A percentile compares a stretch with the other conserved stretches of the same genome.
These are phyloP conservation scores for Escallonia rubra DNA, from an alignment of 129 eudicot genomes.

Conservation along the genomic window DNA sequence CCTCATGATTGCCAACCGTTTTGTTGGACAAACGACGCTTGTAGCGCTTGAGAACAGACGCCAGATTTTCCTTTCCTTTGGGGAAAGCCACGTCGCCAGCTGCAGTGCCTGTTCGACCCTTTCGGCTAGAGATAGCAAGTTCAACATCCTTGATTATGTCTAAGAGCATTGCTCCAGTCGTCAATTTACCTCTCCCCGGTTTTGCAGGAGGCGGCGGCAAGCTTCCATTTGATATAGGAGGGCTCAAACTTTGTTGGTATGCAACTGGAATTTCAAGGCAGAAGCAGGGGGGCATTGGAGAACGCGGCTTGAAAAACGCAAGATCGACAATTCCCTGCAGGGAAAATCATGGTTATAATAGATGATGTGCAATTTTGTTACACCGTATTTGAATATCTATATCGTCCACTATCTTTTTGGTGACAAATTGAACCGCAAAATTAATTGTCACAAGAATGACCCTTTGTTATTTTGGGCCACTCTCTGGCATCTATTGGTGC, in stretches of 20 bases:
- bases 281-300: constrained; percentile 72
- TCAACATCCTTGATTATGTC: constrained; percentile 85
- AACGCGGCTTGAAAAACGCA: constrained; percentile 72
- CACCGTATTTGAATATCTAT: no score
- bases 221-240: constrained; percentile 42
- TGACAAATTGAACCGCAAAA: no score
- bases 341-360: background rate
- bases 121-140: constrained; percentile 75
- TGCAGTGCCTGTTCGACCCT: constrained; percentile 91
- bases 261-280: constrained; percentile 77
- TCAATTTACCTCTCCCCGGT: constrained; percentile 57
- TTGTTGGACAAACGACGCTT: constrained; percentile 67
- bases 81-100: constrained; percentile 97
- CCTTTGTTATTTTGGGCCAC: no score
- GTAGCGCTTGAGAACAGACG: constrained; percentile 85
- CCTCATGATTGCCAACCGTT: constrained; percentile 38
- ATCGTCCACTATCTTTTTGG: no score
- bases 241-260: constrained; percentile 48
- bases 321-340: constrained; percentile 73
- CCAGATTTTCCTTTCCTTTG: constrained; percentile 87
- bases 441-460: no score
- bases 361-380: constrained; percentile 25
- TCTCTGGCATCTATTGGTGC: no score
- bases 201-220: constrained; percentile 73
- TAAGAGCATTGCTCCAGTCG: constrained; percentile 62